phyloP scores from a whole-genome alignment of 148 eudicot species.

The Vaccinium macrocarpon region DNA sequence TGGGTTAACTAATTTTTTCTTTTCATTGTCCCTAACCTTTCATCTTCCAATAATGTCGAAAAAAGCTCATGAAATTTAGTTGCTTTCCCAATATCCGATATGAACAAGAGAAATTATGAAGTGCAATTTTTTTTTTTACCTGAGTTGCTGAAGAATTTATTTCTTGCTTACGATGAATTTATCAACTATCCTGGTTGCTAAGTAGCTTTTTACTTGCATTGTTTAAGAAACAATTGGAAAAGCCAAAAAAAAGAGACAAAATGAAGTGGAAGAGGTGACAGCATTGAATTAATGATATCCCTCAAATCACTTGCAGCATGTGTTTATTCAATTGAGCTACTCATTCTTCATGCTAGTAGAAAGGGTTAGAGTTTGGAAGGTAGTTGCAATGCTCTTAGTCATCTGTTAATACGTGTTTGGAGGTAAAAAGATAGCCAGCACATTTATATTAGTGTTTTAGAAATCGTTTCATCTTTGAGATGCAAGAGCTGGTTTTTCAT shows the following conservation, averaged over 20 bases:
- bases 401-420: neutral
- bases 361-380: neutral
- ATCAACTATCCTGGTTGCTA: neutral
- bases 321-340: neutral
- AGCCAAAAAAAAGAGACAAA: neutral
- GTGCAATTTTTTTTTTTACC: neutral
- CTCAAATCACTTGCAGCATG: neutral
- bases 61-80: neutral
- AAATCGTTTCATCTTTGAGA: neutral
- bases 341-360: neutral
- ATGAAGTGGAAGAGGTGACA: neutral
- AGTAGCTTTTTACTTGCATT: neutral
- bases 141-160: neutral
- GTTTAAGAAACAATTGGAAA: neutral
- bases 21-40: neutral
- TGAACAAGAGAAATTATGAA: neutral
- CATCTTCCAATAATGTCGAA: neutral
- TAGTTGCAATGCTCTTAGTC: neutral
- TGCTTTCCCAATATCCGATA: neutral
- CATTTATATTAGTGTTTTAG: neutral
- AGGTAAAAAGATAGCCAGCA: neutral
- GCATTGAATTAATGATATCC: neutral
- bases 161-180: neutral
- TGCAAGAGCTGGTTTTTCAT: neutral
- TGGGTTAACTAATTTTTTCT: neutral